Evolutionary conservation across 1,284 basidiomycete species (phyloP), one percentile per base, ranked within the genome.

Genomic region (Taiwanofungus camphoratus): DNA sequence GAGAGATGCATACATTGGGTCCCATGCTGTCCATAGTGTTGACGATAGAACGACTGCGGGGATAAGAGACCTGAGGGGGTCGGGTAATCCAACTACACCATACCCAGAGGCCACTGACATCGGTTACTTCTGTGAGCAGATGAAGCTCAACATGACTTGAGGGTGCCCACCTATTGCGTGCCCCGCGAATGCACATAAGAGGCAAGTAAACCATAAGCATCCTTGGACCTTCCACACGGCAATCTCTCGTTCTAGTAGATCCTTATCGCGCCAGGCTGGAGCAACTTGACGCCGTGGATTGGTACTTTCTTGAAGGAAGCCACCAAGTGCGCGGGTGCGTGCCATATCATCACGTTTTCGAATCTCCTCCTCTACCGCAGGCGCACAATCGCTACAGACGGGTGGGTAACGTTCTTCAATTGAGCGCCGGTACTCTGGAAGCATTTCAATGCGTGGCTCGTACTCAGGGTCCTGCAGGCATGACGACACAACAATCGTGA

Each of bases 391-490:
- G 0, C 70, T 66, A 60, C 92, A 96, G 13, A 94, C 82, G 2
- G 87, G 86, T 11, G 92, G 92, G 60, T 94, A 95, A 5, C 92
- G 85, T 4, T 67, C 53, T 54, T 93, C 77, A 19, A 95, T 69
- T 0, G 83, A 86, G 41, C 74, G 73, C 26, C 77, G 73, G 61
- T 95, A 94, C 16, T 73, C 72, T 0, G 82, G 79, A 6, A 92
- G 73, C 48, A 70, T 69, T 29, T 74, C 75, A 7, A 84, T 63
- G 11, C 87, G 76, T 19, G 65, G 63, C 22, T 70, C 62, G 54
- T 90, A 89, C 39, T 83, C 77, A 9, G 83, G 82, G 54, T 82
- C 80, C 87, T 92, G 34, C 31, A 41, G 19, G 33, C 30, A 29
- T 33, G 41, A 16, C 15, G 39, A 37, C 18, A 29, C 22, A 7